A percentile compares a stretch with the other conserved stretches of the same genome.
Conservation (phyloP, 148 eudicot genomes). For the Agrostemma githago region DNA sequence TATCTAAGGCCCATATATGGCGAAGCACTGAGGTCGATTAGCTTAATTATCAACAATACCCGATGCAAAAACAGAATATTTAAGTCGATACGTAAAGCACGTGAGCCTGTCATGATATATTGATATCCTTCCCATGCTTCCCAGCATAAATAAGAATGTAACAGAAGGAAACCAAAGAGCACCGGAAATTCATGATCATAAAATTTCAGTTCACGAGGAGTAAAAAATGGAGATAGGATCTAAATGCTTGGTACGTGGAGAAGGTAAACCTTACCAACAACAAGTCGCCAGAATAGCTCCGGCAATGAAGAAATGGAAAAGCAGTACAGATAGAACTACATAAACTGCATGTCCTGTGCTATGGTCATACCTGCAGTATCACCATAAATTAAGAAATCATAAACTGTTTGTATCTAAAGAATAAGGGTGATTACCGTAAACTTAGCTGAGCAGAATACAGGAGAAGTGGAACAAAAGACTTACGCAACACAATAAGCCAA, state of each 20-base stretch:
- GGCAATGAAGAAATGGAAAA: constrained; percentile 60
- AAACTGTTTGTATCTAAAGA: background rate
- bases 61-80: background rate
- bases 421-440: background rate
- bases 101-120: background rate
- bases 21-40: background rate
- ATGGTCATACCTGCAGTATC: constrained; percentile 84
- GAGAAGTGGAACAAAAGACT: constrained; percentile 32
- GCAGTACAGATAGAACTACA: constrained; percentile 70
- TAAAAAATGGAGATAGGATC: background rate
- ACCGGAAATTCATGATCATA: background rate
- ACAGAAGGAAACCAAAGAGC: background rate
- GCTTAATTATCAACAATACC: background rate
- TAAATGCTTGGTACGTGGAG: background rate
- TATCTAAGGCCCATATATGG: background rate
- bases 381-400: background rate
- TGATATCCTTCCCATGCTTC: background rate
- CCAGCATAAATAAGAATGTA: background rate
- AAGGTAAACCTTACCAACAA: constrained; percentile 56
- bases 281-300: constrained; percentile 70
- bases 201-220: background rate
- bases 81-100: background rate
- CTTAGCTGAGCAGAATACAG: background rate
- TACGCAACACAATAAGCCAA: constrained; percentile 96
- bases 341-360: constrained; percentile 79